Conservation (phyloP, 176 grass and related monocot genomes). For the Zoysia japonica region DNA sequence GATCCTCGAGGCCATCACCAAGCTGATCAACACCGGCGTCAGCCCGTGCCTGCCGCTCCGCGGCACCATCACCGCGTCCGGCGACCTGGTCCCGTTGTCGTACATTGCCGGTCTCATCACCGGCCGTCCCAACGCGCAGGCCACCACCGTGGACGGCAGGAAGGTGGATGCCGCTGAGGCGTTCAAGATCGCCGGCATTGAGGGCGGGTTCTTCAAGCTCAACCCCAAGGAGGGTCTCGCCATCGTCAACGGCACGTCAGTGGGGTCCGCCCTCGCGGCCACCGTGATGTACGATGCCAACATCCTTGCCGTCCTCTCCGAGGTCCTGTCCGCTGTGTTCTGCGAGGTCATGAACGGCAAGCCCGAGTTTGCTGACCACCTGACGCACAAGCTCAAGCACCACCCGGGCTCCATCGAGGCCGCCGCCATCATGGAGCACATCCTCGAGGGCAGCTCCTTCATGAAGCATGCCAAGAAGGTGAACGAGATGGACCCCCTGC, state of each 20-base stretch:
- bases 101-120: conserved; percentile 12
- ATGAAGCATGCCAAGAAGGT: conserved; percentile 49
- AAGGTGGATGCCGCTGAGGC: conserved; percentile 61
- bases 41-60: conserved; percentile 81
- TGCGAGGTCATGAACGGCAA: conserved; percentile 25
- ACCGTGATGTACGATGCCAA: conserved; percentile 67
- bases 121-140: conserved; percentile 56
- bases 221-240: conserved; percentile 83
- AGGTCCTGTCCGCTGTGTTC: too few relatives aligned
- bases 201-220: conserved; percentile 65
- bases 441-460: too few relatives aligned
- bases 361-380: conserved; percentile 76
- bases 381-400: conserved; percentile 85
- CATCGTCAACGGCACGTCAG: conserved; percentile 82
- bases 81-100: conserved; percentile 69
- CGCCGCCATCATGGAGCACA: conserved; percentile 72
- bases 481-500: conserved; percentile 59
- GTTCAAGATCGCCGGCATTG: conserved; percentile 5
- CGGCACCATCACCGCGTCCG: conserved; percentile 81
- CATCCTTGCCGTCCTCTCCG: conserved; percentile 36
- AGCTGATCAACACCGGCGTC: conserved; percentile 70
- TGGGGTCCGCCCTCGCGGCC: conserved; percentile 65
- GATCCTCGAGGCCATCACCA: conserved; percentile 72
- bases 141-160: conserved; percentile 55
- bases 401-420: conserved; percentile 86